Base-by-base conservation (phyloP, 805 yeast species). In the Ogataea populi-albae region DNA sequence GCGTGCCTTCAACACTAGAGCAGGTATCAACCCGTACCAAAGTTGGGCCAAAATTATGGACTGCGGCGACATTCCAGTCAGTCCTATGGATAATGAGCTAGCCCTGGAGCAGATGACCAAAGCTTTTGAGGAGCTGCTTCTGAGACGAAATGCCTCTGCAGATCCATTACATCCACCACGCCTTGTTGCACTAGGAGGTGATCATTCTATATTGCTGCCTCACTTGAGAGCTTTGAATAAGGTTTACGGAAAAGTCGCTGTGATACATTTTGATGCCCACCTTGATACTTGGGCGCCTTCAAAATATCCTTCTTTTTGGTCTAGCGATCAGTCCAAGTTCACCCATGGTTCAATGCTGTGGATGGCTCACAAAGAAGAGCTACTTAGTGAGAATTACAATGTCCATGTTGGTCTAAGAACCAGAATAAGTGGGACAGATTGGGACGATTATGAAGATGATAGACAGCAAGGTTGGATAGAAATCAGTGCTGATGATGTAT, bases 311-410 rank as follows among this genome's bases (percentile, higher is more conserved):
- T 49, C 59, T 8, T 56, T 46, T 34, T 57, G 62, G 62, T 45
- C 50, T 3, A 50, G 54, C 27, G 50, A 47, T 14, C 62, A 57
- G 47, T 64, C 73, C 26, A 77, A 79, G 32, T 72, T 81, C 58
- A 86, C 84, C 26, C 95, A 86, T 53, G 95, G 95, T 4, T 79
- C 93, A 5, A 83, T 86, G 89, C 67, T 86, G 24, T 85, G 93
- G 93, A 72, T 80, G 69, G 91, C 91, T 5, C 59, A 62, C 35
- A 68, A 80, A 39, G 94, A 86, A 54, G 88, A 85, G 0, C 63
- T 83, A 34, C 57, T 82, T 21, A 50, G 67, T 37, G 64, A 76
- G 21, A 64, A 66, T 32, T 60, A 73, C 32, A 82, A 85, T 50
- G 67, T 82, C 27, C 94, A 86, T 53, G 82, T 85, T 17, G 94